phyloP scores from a whole-genome alignment of 345 rosid species.

The Gynandropsis gynandra region DNA sequence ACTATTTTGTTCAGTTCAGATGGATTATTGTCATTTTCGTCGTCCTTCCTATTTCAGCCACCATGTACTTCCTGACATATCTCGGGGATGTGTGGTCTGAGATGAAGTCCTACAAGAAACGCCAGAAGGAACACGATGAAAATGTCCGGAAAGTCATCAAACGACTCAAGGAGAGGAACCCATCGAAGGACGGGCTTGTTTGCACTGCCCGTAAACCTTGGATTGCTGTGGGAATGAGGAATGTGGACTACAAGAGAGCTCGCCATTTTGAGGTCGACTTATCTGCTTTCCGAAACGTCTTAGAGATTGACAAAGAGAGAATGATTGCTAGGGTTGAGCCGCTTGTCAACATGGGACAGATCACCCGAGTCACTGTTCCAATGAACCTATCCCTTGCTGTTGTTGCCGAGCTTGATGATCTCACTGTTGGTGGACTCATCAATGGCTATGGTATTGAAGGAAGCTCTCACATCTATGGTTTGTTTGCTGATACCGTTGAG shows the following conservation, averaged over 20 bases:
- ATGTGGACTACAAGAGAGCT: slow-evolving; percentile 90
- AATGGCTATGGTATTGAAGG: slow-evolving; percentile 94
- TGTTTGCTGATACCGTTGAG: slow-evolving; percentile 78
- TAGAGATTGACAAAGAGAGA: slow-evolving; percentile 63
- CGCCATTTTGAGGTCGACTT: slow-evolving; percentile 86
- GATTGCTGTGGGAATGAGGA: slow-evolving; percentile 93
- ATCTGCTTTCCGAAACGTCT: slow-evolving; percentile 66
- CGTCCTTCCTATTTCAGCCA: slow-evolving; percentile 74
- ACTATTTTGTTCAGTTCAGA: slow-evolving; percentile 66
- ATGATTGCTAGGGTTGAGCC: slow-evolving; percentile 90
- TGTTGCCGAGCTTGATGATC: slow-evolving; percentile 94
- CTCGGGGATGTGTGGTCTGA: slow-evolving; percentile 80
- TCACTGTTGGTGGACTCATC: slow-evolving; percentile 88
- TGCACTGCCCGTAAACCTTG: slow-evolving; percentile 97
- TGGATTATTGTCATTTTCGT: slow-evolving; percentile 79
- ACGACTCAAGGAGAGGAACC: slow-evolving; percentile 68
- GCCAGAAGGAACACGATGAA: slow-evolving; percentile 80
- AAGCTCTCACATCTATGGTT: slow-evolving; percentile 88
- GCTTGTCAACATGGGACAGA: slow-evolving; percentile 95
- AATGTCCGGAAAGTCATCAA: slow-evolving; percentile 70
- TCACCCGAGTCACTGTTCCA: slow-evolving; percentile 61
- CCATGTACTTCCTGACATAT: slow-evolving; percentile 66
- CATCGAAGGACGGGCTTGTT: slow-evolving; percentile 80
- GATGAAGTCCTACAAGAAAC: slow-evolving; percentile 69
- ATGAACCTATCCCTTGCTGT: slow-evolving; percentile 90